Evolutionary conservation across 2,329 filamentous ascomycete species (phyloP).

Genomic region (Sporothrix globosa): DNA sequence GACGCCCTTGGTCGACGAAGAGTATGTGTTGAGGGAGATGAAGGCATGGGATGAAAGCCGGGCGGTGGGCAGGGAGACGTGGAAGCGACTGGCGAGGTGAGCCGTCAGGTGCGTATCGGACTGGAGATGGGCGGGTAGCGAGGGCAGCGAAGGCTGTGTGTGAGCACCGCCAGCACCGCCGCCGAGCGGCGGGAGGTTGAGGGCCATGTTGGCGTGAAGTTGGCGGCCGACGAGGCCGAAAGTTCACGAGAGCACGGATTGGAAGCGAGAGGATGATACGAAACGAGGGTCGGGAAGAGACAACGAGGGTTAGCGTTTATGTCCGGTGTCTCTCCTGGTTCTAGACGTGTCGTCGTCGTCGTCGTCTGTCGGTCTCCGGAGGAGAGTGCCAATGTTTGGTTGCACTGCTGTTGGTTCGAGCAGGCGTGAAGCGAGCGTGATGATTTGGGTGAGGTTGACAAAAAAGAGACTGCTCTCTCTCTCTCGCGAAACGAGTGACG

Average conservation of each 20-base stretch:
- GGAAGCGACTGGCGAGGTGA: constrained; percentile 85
- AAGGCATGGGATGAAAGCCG: constrained; percentile 88
- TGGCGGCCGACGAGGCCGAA: constrained; percentile 24
- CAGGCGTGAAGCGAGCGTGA: constrained; percentile 24
- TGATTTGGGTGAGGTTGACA: neutral
- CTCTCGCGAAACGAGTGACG: constrained; percentile 31
- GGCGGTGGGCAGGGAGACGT: constrained; percentile 85
- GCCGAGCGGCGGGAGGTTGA: constrained; percentile 56
- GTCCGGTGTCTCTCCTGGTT: neutral
- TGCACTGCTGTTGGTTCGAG: constrained; percentile 13
- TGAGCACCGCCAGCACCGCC: constrained; percentile 63
- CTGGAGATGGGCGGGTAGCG: constrained; percentile 81
- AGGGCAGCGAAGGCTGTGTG: constrained; percentile 83
- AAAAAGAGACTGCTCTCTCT: constrained; percentile 20
- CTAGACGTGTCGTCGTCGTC: neutral
- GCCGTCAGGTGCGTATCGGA: constrained; percentile 69
- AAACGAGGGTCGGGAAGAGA: neutral
- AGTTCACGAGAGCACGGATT: neutral
- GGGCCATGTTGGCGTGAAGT: constrained; percentile 57
- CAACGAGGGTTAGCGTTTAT: neutral
- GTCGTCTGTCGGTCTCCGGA: neutral
- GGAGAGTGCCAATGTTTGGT: constrained; percentile 13
- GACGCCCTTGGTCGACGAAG: constrained; percentile 80
- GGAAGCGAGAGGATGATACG: neutral
- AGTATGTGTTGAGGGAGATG: constrained; percentile 93